phyloP scores from a whole-genome alignment of 352 stramenopile species.

The Phytophthora chlamydospora region DNA sequence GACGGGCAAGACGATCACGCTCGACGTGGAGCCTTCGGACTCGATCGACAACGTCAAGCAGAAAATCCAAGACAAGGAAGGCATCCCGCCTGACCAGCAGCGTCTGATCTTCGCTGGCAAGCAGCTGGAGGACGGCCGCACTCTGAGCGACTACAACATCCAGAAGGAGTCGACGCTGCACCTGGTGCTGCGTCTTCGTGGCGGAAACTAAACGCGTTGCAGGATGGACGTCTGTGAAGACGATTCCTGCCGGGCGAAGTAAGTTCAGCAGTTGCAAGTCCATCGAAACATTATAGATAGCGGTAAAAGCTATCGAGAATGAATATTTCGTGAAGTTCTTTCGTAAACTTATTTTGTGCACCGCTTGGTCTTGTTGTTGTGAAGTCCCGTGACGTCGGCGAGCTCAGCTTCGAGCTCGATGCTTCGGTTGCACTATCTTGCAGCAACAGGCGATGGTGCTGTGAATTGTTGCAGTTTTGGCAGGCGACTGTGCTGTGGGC shows the following conservation, averaged over 20 bases:
- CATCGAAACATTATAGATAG: background rate
- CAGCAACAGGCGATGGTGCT: no score
- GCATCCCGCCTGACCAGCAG: no score
- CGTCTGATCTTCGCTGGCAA: no score
- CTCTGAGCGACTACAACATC: constrained; percentile 93
- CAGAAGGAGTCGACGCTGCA: constrained; percentile 97
- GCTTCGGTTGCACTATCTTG: background rate
- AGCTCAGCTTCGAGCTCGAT: no score
- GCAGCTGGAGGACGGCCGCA: constrained; percentile 94
- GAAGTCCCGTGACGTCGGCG: no score
- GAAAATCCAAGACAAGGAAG: no score
- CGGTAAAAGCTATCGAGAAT: constrained; percentile 8
- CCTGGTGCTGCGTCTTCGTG: constrained; percentile 93
- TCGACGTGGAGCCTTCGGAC: no score
- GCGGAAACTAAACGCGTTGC: constrained; percentile 43
- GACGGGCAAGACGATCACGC: constrained; percentile 79
- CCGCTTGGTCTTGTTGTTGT: no score
- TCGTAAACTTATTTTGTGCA: no score
- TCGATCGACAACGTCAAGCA: no score
- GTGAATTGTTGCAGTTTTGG: no score
- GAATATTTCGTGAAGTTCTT: constrained; percentile 21
- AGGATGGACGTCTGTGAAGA: background rate
- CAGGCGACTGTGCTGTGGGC: background rate
- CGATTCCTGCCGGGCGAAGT: constrained; percentile 7
- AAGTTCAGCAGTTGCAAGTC: constrained; percentile 14